These are phyloP conservation scores for Vanrija humicola DNA, from an alignment of 1,284 basidiomycete genomes.

Conservation along the genomic window DNA sequence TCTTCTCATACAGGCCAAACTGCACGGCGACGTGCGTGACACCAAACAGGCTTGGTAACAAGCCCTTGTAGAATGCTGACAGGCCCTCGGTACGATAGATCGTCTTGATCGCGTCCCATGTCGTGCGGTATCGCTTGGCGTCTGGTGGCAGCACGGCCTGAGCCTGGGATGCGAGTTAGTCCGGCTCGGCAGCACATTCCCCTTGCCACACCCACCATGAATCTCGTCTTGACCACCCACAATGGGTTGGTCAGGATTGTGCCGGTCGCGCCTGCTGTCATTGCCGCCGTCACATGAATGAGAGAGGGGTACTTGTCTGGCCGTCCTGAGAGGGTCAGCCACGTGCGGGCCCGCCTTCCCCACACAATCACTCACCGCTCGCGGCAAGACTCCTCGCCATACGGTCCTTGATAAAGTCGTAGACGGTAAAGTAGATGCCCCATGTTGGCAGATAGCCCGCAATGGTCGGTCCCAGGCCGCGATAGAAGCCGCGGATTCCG, in stretches of 20 bases:
- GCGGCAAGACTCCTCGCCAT: constrained; percentile 56
- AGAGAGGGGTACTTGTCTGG: neutral
- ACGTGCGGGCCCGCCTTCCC: neutral
- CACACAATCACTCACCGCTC: constrained; percentile 3
- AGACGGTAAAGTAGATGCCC: constrained; percentile 98
- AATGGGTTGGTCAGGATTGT: constrained; percentile 88
- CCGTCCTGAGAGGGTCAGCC: neutral
- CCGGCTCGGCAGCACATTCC: neutral
- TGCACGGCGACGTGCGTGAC: constrained; percentile 91
- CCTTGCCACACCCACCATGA: constrained; percentile 67
- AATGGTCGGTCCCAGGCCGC: constrained; percentile 90
- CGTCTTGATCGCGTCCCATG: constrained; percentile 74
- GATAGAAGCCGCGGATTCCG: constrained; percentile 81
- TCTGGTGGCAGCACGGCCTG: constrained; percentile 59
- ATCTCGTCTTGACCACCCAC: constrained; percentile 96
- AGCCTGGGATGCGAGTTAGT: constrained; percentile 25
- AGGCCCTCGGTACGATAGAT: constrained; percentile 83
- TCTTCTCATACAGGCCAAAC: constrained; percentile 89
- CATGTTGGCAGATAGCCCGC: constrained; percentile 93
- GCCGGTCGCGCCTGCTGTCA: constrained; percentile 84
- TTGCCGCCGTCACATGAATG: constrained; percentile 78
- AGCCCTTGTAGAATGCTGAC: constrained; percentile 83
- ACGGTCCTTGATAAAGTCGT: constrained; percentile 81
- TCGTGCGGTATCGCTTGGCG: constrained; percentile 76
- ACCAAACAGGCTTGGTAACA: constrained; percentile 81